Percentiles rank a stretch among this genome's conserved stretches.
phyloP scores from a whole-genome alignment of 108 stramenopile genomes.

The Parmales sp. region DNA sequence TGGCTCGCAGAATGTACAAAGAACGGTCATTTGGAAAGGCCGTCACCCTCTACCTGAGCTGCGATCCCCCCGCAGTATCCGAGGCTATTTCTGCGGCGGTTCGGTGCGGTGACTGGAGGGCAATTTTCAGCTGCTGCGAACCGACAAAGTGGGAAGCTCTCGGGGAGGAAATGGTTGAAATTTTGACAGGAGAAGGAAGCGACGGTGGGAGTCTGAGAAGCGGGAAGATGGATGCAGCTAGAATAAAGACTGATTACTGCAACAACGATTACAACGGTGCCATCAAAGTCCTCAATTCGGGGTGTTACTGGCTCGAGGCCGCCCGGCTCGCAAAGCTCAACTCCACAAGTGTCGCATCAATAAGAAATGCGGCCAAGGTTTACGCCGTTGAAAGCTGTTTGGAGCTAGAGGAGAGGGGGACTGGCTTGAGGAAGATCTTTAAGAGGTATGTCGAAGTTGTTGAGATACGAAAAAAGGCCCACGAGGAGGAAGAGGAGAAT shows the following conservation, averaged over 20 bases:
- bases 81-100: no score
- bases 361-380: no score
- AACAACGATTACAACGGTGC: background rate
- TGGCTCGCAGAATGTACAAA: constrained; percentile 50
- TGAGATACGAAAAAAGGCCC: constrained; percentile 20
- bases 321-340: background rate
- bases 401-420: constrained; percentile 47
- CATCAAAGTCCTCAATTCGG: background rate
- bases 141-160: background rate
- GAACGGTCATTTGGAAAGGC: no score
- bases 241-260: background rate
- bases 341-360: no score
- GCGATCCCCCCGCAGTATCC: no score
- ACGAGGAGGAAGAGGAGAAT: constrained; percentile 49
- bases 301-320: background rate
- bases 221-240: constrained; percentile 9
- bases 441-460: constrained; percentile 49
- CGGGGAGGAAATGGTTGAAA: constrained; percentile 29
- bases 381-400: constrained; percentile 32
- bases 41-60: no score
- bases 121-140: constrained; percentile 21
- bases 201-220: constrained; percentile 52
- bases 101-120: constrained; percentile 34
- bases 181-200: constrained; percentile 22
- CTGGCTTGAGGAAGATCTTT: constrained; percentile 40